phyloP scores from a whole-genome alignment of 2,329 filamentous ascomycete species.

The Zasmidium citrigriseum region DNA sequence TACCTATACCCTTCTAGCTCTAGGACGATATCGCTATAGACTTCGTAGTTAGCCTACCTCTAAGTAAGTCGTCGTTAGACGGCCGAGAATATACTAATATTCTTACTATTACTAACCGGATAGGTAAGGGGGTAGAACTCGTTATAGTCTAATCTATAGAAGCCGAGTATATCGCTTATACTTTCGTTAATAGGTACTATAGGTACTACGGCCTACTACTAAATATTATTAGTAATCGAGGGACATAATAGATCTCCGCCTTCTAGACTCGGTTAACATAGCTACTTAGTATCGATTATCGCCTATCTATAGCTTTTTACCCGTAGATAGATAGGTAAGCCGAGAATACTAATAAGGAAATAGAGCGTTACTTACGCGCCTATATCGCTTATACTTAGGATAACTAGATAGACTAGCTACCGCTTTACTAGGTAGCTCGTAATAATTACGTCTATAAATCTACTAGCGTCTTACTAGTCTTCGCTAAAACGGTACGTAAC shows the following conservation, averaged over 20 bases:
- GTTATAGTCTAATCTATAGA: too few relatives aligned
- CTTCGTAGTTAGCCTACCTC: neutral
- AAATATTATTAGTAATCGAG: neutral
- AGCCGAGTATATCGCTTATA: neutral
- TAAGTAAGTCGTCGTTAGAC: too few relatives aligned
- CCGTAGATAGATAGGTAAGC: neutral
- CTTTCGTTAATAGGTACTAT: neutral
- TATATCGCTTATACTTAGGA: neutral
- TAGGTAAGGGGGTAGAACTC: too few relatives aligned
- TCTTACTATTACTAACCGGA: too few relatives aligned
- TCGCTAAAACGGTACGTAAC: too few relatives aligned
- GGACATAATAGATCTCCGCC: neutral
- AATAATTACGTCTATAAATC: too few relatives aligned
- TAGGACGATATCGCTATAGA: neutral
- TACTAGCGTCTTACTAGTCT: too few relatives aligned
- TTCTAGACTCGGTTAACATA: neutral
- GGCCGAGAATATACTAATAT: too few relatives aligned
- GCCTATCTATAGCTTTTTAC: constrained; percentile 2
- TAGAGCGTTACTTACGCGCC: neutral
- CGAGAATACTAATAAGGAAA: constrained; percentile 1
- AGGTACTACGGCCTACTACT: neutral
- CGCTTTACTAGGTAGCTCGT: too few relatives aligned
- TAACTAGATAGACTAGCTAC: too few relatives aligned
- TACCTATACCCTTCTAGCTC: neutral
- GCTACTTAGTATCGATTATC: neutral